Conservation (phyloP, 805 yeast species). For the Metschnikowia dekortorum region DNA sequence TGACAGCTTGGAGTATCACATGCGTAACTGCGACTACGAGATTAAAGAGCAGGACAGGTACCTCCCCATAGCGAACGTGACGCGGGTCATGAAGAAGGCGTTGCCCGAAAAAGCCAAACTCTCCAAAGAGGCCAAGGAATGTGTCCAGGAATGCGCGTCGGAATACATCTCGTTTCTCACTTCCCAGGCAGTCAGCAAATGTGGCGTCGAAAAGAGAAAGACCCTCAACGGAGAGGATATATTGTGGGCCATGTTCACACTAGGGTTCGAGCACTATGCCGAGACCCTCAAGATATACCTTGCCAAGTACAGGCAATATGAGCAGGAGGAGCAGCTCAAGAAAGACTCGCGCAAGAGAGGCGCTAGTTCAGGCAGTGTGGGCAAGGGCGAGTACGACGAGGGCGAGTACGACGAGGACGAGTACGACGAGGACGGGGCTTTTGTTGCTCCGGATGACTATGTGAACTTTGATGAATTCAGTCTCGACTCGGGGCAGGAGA, state of each 20-base stretch:
- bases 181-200: conserved; percentile 60
- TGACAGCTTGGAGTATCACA: conserved; percentile 3
- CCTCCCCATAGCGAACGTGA: conserved; percentile 47
- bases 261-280: conserved; percentile 67
- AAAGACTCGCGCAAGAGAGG: conserved; percentile 8
- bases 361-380: background rate
- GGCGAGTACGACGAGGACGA: conserved; percentile 6
- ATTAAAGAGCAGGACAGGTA: conserved; percentile 43
- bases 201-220: conserved; percentile 60
- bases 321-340: conserved; percentile 12
- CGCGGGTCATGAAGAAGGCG: conserved; percentile 73
- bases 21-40: conserved; percentile 33
- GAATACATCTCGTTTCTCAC: conserved; percentile 68
- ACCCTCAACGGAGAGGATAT: conserved; percentile 71
- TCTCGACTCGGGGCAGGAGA: background rate
- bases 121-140: conserved; percentile 74
- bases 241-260: conserved; percentile 55
- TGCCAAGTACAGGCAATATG: conserved; percentile 56
- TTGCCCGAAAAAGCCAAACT: conserved; percentile 71
- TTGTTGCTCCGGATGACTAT: conserved; percentile 5
- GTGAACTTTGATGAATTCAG: conserved; percentile 10
- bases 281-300: conserved; percentile 65
- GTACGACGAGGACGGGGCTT: conserved; percentile 1
- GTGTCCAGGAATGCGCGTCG: conserved; percentile 68
- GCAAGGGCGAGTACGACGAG: conserved; percentile 3